Conservation (phyloP, 805 yeast genomes). For the Pichia membranifaciens region DNA sequence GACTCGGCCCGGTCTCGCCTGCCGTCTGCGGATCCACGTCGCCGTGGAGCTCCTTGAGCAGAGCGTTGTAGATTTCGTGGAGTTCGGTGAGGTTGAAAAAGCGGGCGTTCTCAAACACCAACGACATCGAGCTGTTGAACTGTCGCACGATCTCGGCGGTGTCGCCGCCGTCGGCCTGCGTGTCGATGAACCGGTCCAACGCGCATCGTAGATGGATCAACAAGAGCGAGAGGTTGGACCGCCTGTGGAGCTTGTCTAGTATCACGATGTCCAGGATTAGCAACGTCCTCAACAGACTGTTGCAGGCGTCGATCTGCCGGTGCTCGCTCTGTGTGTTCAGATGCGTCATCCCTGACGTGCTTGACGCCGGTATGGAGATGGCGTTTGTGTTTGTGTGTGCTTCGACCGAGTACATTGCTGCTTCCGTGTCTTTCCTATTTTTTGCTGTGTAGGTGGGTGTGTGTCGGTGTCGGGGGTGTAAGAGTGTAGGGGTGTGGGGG, state of each 20-base stretch:
- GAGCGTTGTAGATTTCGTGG: neutral
- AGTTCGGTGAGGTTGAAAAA: neutral
- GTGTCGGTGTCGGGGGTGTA: too few species aligned
- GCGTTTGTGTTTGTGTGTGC: constrained; percentile 1
- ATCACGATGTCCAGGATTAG: constrained; percentile 11
- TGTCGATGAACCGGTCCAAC: neutral
- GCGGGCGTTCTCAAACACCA: neutral
- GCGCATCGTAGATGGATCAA: constrained; percentile 8
- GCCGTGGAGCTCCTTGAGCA: neutral
- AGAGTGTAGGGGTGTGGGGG: too few species aligned
- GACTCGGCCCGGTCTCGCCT: too few species aligned
- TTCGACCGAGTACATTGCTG: neutral
- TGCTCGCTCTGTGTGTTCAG: constrained; percentile 2
- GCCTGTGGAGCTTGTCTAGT: constrained; percentile 12
- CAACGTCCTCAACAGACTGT: constrained; percentile 6
- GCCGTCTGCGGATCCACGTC: too few species aligned
- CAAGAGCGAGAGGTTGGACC: constrained; percentile 11
- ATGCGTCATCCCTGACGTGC: neutral
- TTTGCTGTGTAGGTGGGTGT: too few species aligned
- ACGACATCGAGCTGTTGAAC: neutral
- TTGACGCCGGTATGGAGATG: neutral
- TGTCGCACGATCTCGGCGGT: too few species aligned
- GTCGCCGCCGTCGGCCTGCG: too few species aligned
- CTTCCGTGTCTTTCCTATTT: neutral
- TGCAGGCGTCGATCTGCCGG: too few species aligned